Evolutionary conservation across 148 eudicot genomes (phyloP).

Genomic region (Selenicereus undatus): DNA sequence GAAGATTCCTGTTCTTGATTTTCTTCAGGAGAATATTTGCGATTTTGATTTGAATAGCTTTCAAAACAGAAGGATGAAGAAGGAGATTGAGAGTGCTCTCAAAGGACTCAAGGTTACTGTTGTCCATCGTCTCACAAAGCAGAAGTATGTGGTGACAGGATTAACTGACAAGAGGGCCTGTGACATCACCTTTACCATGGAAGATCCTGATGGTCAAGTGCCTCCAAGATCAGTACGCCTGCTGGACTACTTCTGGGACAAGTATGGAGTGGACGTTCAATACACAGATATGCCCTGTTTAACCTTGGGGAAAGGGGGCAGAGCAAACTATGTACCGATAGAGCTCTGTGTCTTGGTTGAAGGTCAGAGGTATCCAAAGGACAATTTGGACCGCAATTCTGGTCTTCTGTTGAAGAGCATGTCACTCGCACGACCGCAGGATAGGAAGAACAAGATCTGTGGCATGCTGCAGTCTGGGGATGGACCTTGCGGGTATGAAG

Average conservation of each 20-base stretch:
- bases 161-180: slow-evolving; percentile 38
- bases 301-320: slow-evolving; percentile 43
- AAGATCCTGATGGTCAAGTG: slow-evolving; percentile 39
- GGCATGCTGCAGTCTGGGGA: slow-evolving; percentile 47
- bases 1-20: slow-evolving; percentile 50
- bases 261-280: slow-evolving; percentile 32
- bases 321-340: slow-evolving; percentile 50
- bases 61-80: not conserved
- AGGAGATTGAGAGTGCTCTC: slow-evolving; percentile 28
- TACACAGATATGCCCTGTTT: slow-evolving; percentile 48
- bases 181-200: slow-evolving; percentile 37
- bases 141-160: slow-evolving; percentile 45
- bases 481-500: slow-evolving; percentile 65
- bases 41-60: slow-evolving; percentile 22
- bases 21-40: slow-evolving; percentile 36
- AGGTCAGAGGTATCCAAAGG: slow-evolving; percentile 67
- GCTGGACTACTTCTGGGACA: slow-evolving; percentile 51
- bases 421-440: slow-evolving; percentile 42
- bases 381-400: slow-evolving; percentile 31
- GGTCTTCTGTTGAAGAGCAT: slow-evolving; percentile 33
- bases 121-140: slow-evolving; percentile 56
- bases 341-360: slow-evolving; percentile 67
- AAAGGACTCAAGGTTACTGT: slow-evolving; percentile 52
- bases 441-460: slow-evolving; percentile 41
- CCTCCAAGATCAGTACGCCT: slow-evolving; percentile 29